Evolutionary conservation across 257 asterid genomes (phyloP), one percentile per base, ranked within the genome.

Genomic region (Solanum piurae): DNA sequence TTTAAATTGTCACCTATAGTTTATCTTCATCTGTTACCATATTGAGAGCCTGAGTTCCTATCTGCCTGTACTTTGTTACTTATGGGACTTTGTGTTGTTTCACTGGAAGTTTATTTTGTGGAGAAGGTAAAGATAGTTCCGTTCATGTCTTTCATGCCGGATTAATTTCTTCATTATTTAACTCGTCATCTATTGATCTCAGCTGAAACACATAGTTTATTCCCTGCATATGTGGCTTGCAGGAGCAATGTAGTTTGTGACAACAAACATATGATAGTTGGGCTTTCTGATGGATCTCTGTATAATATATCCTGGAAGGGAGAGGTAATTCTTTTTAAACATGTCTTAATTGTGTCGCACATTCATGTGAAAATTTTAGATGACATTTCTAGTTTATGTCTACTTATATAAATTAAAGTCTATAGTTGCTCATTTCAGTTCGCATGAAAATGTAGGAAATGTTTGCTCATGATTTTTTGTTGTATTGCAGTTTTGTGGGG

Each of bases 231-330:
- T 79, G 52, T 91, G 88, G 86, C 88, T 91, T 89, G 46, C 94
- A 97, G 99, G 99, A 97, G 99, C 98, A 97, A 97, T 93, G 92
- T 97, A 87, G 88, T 96, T 77, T 97, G 98, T 92, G 99, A 97
- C 93, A 96, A 88, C 94, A 97, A 94, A 90, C 91, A 97, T 91
- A 89, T 97, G 92, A 93, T 97, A 46, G 91, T 96, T 86, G 99
- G 99, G 86, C 98, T 97, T 86, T 94, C 98, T 84, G 98, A 97
- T 94, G 99, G 99, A 92, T 95, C 99, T 75, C 86, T 97, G 90
- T 97, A 97, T 91, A 96, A 90, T 90, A 95, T 96, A 90, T 96
- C 99, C 68, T 96, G 99, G 99, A 96, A 97, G 97, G 99, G 99
- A 83, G 99, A 97, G 99, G 99, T 97, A 94, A 89, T 76, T 49